Conservation (phyloP, 1,139 yeast species). For the Scheffersomyces segobiensis region DNA sequence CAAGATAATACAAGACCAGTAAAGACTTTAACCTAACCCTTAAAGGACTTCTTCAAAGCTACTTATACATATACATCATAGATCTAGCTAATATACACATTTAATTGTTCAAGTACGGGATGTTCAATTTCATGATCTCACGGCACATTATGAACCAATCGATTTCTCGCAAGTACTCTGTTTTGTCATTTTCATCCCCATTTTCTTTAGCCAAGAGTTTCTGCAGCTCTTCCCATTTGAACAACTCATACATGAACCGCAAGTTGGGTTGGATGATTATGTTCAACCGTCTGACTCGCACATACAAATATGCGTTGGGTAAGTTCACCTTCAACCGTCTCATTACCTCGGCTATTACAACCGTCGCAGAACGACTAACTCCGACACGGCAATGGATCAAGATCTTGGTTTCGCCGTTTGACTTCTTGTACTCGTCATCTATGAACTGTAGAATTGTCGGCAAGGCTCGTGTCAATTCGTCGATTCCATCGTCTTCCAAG, state of each 20-base stretch:
- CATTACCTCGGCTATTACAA: conserved; percentile 52
- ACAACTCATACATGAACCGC: conserved; percentile 49
- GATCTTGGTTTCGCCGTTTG: conserved; percentile 34
- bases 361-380: conserved; percentile 51
- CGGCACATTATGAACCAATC: conserved; percentile 93
- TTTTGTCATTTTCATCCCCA: conserved; percentile 5
- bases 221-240: conserved; percentile 48
- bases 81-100: background rate
- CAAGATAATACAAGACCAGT: background rate
- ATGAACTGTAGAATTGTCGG: conserved; percentile 39
- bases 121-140: conserved; percentile 75
- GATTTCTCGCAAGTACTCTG: conserved; percentile 57
- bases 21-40: background rate
- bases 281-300: conserved; percentile 46
- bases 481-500: conserved; percentile 51
- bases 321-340: conserved; percentile 35
- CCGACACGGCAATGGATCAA: conserved; percentile 54
- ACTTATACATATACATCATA: background rate
- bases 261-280: conserved; percentile 52
- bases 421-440: conserved; percentile 28
- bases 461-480: conserved; percentile 36
- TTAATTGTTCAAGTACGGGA: conserved; percentile 45
- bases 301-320: conserved; percentile 46
- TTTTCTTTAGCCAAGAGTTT: conserved; percentile 14
- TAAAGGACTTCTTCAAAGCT: background rate